A percentile compares a stretch with the other conserved stretches of the same genome.
Conservation (phyloP, 257 asterid species). For the Primulina huaijiensis region DNA sequence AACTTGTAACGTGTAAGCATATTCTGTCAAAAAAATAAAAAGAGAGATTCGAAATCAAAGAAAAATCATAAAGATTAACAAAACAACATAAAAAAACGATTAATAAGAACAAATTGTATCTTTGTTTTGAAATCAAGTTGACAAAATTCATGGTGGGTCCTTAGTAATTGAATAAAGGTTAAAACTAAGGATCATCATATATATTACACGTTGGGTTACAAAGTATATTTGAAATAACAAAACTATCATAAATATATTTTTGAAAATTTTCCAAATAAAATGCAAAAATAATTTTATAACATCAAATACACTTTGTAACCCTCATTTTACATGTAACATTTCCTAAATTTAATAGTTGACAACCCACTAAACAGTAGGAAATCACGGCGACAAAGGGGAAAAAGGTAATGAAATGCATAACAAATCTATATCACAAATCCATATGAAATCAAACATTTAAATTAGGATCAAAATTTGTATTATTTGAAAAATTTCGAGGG, state of each 20-base stretch:
- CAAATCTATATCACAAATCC: no score
- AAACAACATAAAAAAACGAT: not conserved
- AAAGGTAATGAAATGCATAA: conserved; percentile 13
- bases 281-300: no score
- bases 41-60: not conserved
- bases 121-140: conserved; percentile 13
- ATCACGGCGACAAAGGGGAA: conserved; percentile 39
- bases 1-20: conserved; percentile 86
- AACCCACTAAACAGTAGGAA: conserved; percentile 34
- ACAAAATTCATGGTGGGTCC: conserved; percentile 54
- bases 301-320: no score
- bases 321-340: no score
- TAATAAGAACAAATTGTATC: not conserved
- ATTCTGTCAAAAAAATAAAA: conserved; percentile 41
- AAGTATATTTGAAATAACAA: no score
- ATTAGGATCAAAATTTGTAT: no score
- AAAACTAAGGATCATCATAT: not conserved
- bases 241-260: no score
- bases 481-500: no score
- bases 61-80: not conserved
- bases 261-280: no score
- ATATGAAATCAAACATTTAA: no score
- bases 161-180: conserved; percentile 33
- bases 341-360: conserved; percentile 31
- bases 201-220: no score